Evolutionary conservation across 257 asterid species (phyloP).

Genomic region (Ligustrum vulgare): DNA sequence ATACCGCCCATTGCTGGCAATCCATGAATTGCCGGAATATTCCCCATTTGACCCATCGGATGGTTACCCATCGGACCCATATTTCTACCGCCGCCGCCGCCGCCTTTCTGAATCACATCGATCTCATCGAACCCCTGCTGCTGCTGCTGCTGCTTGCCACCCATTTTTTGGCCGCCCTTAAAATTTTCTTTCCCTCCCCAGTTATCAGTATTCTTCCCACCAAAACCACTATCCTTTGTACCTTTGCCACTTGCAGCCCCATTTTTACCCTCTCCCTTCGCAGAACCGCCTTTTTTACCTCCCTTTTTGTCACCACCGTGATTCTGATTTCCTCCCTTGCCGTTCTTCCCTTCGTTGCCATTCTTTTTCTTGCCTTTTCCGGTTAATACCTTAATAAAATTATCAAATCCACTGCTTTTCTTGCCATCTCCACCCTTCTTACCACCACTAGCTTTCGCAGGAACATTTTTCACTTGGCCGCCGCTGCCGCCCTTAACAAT

Average conservation of each 20-base stretch:
- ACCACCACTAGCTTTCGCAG: slow-evolving; percentile 30
- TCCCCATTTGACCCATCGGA: slow-evolving; percentile 45
- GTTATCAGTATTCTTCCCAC: slow-evolving; percentile 38
- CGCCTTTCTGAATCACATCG: slow-evolving; percentile 8
- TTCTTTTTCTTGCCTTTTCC: slow-evolving; percentile 34
- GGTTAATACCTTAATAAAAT: slow-evolving; percentile 38
- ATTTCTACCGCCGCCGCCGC: slow-evolving; percentile 31
- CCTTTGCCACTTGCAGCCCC: slow-evolving; percentile 33
- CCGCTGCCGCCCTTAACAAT: slow-evolving; percentile 29
- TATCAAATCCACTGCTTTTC: slow-evolving; percentile 46
- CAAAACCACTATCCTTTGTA: slow-evolving; percentile 14
- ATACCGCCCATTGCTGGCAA: slow-evolving; percentile 40
- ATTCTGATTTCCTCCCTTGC: slow-evolving; percentile 37
- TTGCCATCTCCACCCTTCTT: slow-evolving; percentile 36
- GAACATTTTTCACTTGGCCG: slow-evolving; percentile 28
- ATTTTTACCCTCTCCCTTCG: slow-evolving; percentile 30
- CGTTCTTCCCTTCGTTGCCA: slow-evolving; percentile 24
- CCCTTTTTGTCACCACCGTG: slow-evolving; percentile 37
- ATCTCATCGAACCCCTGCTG: slow-evolving; percentile 37
- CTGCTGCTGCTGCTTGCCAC: slow-evolving; percentile 30
- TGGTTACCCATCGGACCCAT: slow-evolving; percentile 35
- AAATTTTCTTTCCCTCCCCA: slow-evolving; percentile 45
- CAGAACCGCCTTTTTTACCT: slow-evolving; percentile 19
- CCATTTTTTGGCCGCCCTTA: slow-evolving; percentile 36
- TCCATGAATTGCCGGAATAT: slow-evolving; percentile 48